phyloP scores from a whole-genome alignment of 805 yeast genomes.

The Yarrowia phangngaensis region DNA sequence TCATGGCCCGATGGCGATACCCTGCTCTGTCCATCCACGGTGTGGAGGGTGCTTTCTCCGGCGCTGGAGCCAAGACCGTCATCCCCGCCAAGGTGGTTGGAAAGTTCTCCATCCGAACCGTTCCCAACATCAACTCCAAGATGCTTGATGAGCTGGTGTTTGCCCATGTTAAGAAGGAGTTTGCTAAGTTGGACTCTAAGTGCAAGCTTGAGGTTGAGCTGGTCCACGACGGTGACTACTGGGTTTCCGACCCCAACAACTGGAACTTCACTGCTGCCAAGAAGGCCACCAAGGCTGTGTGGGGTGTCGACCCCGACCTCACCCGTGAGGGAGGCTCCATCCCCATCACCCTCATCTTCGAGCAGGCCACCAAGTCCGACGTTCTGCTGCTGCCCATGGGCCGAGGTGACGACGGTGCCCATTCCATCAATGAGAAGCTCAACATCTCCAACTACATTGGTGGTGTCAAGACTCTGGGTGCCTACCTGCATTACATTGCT shows the following conservation, averaged over 20 bases:
- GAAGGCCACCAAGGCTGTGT: conserved; percentile 88
- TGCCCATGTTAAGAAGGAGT: conserved; percentile 62
- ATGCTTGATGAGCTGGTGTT: conserved; percentile 75
- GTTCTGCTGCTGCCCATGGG: conserved; percentile 95
- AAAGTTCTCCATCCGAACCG: conserved; percentile 95
- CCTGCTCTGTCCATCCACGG: conserved; percentile 97
- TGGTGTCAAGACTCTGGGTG: conserved; percentile 90
- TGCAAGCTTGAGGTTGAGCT: conserved; percentile 69
- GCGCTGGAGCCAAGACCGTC: conserved; percentile 95
- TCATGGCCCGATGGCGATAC: conserved; percentile 98
- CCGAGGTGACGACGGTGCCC: conserved; percentile 99
- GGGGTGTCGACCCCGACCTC: conserved; percentile 92
- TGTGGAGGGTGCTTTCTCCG: conserved; percentile 94
- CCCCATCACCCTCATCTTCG: conserved; percentile 93
- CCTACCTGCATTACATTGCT: conserved; percentile 85
- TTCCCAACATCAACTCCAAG: conserved; percentile 81
- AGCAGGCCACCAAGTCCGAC: conserved; percentile 75
- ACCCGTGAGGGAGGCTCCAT: conserved; percentile 99
- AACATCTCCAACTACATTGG: conserved; percentile 84
- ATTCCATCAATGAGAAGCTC: conserved; percentile 92
- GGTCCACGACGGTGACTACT: conserved; percentile 92
- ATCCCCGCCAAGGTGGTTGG: conserved; percentile 93
- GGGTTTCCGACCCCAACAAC: conserved; percentile 93
- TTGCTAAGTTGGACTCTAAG: conserved; percentile 67
- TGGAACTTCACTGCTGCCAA: conserved; percentile 91